A percentile compares a stretch with the other conserved stretches of the same genome.
These are phyloP conservation scores for Colletotrichum cuscutae DNA, from an alignment of 2,329 filamentous ascomycete genomes.

Conservation along the genomic window DNA sequence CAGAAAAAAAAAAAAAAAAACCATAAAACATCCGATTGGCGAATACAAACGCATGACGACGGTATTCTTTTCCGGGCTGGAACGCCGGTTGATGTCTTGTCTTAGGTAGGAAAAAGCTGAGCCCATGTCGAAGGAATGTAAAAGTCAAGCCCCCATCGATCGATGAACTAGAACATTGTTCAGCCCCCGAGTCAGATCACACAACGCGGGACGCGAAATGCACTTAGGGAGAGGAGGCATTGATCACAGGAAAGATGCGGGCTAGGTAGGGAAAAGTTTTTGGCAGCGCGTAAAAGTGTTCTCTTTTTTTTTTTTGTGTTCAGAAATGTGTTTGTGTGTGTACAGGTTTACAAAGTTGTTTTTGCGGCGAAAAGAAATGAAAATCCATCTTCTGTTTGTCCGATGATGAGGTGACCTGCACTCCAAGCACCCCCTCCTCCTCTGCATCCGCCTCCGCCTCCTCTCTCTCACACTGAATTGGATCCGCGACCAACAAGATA, in stretches of 20 bases:
- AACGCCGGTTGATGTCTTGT: not conserved
- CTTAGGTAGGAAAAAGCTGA: not conserved
- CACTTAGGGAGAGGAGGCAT: no score
- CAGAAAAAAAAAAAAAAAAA: not conserved
- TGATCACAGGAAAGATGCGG: no score
- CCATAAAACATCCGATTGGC: slow-evolving; percentile 5
- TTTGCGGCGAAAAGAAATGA: slow-evolving; percentile 18
- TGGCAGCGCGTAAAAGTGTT: slow-evolving; percentile 23
- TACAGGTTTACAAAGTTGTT: slow-evolving; percentile 12
- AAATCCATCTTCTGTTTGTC: slow-evolving; percentile 24
- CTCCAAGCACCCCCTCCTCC: slow-evolving; percentile 13
- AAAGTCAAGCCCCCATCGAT: not conserved
- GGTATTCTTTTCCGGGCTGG: not conserved
- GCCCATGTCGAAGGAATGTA: not conserved
- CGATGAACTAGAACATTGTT: not conserved
- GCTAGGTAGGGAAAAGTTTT: not conserved
- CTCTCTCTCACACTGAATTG: not conserved
- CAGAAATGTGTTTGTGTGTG: slow-evolving; percentile 14
- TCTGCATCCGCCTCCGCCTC: not conserved
- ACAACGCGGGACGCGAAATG: not conserved
- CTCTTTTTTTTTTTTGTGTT: slow-evolving; percentile 3
- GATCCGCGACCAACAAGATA: slow-evolving; percentile 15
- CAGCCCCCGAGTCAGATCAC: not conserved
- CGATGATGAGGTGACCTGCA: slow-evolving; percentile 31
- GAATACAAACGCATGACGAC: not conserved